phyloP scores from a whole-genome alignment of 108 stramenopile species.

The Cyclotella sp. region DNA sequence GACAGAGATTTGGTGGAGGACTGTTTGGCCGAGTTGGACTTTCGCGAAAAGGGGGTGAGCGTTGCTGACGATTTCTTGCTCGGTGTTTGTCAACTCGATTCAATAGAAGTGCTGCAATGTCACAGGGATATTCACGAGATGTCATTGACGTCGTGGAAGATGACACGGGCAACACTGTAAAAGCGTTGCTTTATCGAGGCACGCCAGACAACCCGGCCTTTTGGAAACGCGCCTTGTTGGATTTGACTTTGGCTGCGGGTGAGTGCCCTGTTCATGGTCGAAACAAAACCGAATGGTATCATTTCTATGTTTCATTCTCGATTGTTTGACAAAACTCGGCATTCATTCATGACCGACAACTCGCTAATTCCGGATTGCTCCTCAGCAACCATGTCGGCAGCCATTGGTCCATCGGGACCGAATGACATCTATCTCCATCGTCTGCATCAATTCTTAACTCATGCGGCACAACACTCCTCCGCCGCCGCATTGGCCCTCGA shows the following conservation, averaged over 20 bases:
- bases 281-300: too few species aligned
- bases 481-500: slow-evolving; percentile 14
- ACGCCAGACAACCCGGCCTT: slow-evolving; percentile 89
- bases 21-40: slow-evolving; percentile 87
- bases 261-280: slow-evolving; percentile 7
- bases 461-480: slow-evolving; percentile 23
- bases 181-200: slow-evolving; percentile 82
- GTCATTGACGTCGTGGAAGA: slow-evolving; percentile 83
- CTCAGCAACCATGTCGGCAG: slow-evolving; percentile 70
- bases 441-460: slow-evolving; percentile 62
- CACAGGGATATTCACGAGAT: slow-evolving; percentile 76
- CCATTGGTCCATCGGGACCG: slow-evolving; percentile 69
- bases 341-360: too few species aligned
- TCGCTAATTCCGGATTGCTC: too few species aligned
- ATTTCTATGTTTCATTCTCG: background rate
- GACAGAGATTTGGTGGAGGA: slow-evolving; percentile 70
- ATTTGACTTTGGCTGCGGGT: slow-evolving; percentile 75
- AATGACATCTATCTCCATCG: slow-evolving; percentile 71
- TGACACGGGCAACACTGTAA: slow-evolving; percentile 58
- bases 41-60: slow-evolving; percentile 86
- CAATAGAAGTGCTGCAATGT: background rate
- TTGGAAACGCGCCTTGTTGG: slow-evolving; percentile 67
- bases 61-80: background rate
- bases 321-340: too few species aligned
- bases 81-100: background rate